A percentile compares a stretch with the other conserved stretches of the same genome.
Evolutionary conservation across 73 alveolate genomes (phyloP).

Genomic region (Paramecium biaurelia): DNA sequence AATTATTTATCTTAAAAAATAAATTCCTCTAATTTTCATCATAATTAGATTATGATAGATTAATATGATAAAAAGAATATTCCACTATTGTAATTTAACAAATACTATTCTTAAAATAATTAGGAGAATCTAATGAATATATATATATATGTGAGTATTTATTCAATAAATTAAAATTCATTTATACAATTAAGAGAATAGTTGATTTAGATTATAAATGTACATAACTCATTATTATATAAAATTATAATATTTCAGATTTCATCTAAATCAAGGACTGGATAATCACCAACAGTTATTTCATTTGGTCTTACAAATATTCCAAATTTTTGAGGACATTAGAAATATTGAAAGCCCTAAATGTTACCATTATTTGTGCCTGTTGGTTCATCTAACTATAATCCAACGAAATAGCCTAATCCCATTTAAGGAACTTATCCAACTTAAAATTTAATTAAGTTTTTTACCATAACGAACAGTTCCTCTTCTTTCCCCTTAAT

Average conservation of each 20-base stretch:
- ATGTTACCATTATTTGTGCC: slow-evolving; percentile 79
- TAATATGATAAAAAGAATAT: too few relatives aligned
- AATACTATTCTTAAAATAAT: too few relatives aligned
- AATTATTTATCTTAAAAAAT: background rate
- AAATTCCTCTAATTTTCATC: too few relatives aligned
- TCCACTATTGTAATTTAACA: too few relatives aligned
- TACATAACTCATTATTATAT: background rate
- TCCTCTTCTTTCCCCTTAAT: slow-evolving; percentile 78
- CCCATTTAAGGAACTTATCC: slow-evolving; percentile 82
- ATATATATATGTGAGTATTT: too few relatives aligned
- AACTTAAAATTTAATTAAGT: background rate
- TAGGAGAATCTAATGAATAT: too few relatives aligned
- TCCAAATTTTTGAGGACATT: slow-evolving; percentile 78
- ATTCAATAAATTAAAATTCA: too few relatives aligned
- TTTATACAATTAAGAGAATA: too few relatives aligned
- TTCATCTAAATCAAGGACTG: slow-evolving; percentile 70
- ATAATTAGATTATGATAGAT: too few relatives aligned
- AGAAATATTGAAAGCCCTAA: slow-evolving; percentile 74
- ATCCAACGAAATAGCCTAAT: slow-evolving; percentile 79
- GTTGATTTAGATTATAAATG: too few relatives aligned
- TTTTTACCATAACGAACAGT: slow-evolving; percentile 74
- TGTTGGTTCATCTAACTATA: slow-evolving; percentile 78
- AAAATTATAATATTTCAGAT: background rate
- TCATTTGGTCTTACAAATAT: slow-evolving; percentile 84
- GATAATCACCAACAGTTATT: slow-evolving; percentile 77